Conservation (phyloP, 2,329 filamentous ascomycete genomes). For the Tolypocladium nubicola region DNA sequence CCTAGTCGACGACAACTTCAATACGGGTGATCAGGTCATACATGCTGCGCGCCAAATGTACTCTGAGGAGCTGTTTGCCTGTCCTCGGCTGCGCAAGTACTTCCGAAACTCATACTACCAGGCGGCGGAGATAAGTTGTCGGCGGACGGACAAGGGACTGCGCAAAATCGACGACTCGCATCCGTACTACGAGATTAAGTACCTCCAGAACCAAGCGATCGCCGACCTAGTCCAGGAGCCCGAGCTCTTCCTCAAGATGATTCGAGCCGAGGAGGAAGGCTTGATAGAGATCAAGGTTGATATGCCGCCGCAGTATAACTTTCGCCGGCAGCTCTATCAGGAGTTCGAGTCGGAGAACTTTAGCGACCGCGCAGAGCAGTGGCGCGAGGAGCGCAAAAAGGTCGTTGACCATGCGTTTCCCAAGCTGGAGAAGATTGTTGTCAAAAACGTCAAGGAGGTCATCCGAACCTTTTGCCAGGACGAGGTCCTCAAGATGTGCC, state of each 20-base stretch:
- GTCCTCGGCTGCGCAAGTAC: slow-evolving; percentile 79
- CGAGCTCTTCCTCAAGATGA: slow-evolving; percentile 91
- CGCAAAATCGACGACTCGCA: slow-evolving; percentile 91
- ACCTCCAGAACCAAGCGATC: slow-evolving; percentile 82
- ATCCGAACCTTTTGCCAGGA: slow-evolving; percentile 91
- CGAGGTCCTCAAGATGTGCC: slow-evolving; percentile 75
- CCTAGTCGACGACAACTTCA: slow-evolving; percentile 61
- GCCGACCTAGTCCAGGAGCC: slow-evolving; percentile 71
- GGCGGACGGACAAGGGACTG: slow-evolving; percentile 85
- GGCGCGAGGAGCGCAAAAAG: slow-evolving; percentile 82
- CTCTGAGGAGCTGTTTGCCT: slow-evolving; percentile 79
- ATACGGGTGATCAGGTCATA: slow-evolving; percentile 65
- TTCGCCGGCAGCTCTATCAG: slow-evolving; percentile 65
- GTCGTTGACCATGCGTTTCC: slow-evolving; percentile 71
- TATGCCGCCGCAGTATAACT: slow-evolving; percentile 65
- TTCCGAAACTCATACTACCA: slow-evolving; percentile 77
- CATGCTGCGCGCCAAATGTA: slow-evolving; percentile 78
- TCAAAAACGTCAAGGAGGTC: slow-evolving; percentile 89
- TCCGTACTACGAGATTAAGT: slow-evolving; percentile 96
- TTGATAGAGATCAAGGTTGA: slow-evolving; percentile 76
- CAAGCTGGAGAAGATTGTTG: slow-evolving; percentile 74
- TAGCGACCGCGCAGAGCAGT: slow-evolving; percentile 87
- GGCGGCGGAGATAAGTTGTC: slow-evolving; percentile 75
- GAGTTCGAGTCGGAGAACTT: slow-evolving; percentile 93
- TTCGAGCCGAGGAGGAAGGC: slow-evolving; percentile 91